Evolutionary conservation across 139 green algal genomes (phyloP), one percentile per base, ranked within the genome.

Genomic region (Tetraselmis striata): DNA sequence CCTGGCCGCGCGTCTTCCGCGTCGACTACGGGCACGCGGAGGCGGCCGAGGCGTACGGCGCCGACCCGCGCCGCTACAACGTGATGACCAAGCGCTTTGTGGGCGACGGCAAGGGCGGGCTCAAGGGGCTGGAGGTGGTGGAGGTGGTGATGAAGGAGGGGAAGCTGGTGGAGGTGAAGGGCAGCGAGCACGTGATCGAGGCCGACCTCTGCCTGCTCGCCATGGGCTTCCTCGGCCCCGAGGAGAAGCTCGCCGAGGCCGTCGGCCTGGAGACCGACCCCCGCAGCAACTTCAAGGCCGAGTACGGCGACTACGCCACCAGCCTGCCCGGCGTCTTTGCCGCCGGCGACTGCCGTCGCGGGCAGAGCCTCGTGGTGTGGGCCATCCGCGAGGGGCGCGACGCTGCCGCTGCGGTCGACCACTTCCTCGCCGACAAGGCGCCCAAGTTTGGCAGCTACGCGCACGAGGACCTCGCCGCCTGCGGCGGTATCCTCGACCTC

Each of bases 31-130:
- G 96, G 59, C 96, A 99, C 85, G 93, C 94, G 1, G 96, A 99
- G 89, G 94, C 95, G 0, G 76, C 85, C 23, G 75, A 80, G 74
- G 88, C 85, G 78, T 97, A 92, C 80, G 95, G 95, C 29, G 67
- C 80, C 1, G 96, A 99, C 88, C 96, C 96, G 27, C 94, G 96
- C 75, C 83, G 83, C 27, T 99, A 98, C 89, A 91, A 95, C 77
- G 94, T 99, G 58, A 90, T 99, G 77, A 98, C 94, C 80, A 98
- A 98, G 90, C 86, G 92, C 59, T 99, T 99, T 87, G 88, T 99
- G 23, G 88, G 84, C 11, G 91, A 98, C 83, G 81, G 24, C 5
- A 59, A 90, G 32, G 95, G 95, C 83, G 92, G 92, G 25, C 32
- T 98, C 26, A 93, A 83, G 77, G 95, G 95, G 31, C 67, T 98